Percentiles rank a stretch among this genome's conserved stretches.
phyloP scores from a whole-genome alignment of 768 basidiomycete species.

The Pulveroboletus sp. region DNA sequence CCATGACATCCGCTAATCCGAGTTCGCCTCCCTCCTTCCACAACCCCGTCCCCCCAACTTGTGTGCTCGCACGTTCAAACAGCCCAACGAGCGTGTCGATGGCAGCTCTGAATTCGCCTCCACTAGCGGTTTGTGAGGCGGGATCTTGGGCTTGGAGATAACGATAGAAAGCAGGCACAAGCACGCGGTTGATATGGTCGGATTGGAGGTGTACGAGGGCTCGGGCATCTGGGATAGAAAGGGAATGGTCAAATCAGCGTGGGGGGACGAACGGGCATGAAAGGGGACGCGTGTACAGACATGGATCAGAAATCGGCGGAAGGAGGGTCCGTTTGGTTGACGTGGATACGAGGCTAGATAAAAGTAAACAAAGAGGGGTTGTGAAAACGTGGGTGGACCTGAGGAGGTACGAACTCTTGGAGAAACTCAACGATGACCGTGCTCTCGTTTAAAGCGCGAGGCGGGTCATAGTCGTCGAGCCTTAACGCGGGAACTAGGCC shows the following conservation, averaged over 20 bases:
- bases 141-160: conserved; percentile 66
- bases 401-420: conserved; percentile 52
- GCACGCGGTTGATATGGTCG: conserved; percentile 58
- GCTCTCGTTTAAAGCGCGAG: conserved; percentile 70
- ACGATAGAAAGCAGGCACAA: conserved; percentile 72
- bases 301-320: conserved; percentile 54
- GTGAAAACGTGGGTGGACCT: no score
- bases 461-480: conserved; percentile 48
- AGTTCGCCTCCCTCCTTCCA: conserved; percentile 38
- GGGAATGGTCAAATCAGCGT: not conserved
- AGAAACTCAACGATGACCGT: conserved; percentile 75
- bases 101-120: conserved; percentile 49
- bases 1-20: conserved; percentile 64
- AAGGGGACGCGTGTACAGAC: conserved; percentile 32
- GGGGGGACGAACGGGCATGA: not conserved
- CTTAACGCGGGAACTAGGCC: conserved; percentile 73
- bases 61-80: no score
- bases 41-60: no score
- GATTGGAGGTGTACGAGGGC: conserved; percentile 63
- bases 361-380: not conserved
- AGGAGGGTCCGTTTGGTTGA: conserved; percentile 49
- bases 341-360: conserved; percentile 43
- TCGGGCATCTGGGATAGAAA: conserved; percentile 47
- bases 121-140: conserved; percentile 45
- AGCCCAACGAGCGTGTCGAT: no score